phyloP scores from a whole-genome alignment of 2,329 filamentous ascomycete genomes.

The Penicillium carneum region DNA sequence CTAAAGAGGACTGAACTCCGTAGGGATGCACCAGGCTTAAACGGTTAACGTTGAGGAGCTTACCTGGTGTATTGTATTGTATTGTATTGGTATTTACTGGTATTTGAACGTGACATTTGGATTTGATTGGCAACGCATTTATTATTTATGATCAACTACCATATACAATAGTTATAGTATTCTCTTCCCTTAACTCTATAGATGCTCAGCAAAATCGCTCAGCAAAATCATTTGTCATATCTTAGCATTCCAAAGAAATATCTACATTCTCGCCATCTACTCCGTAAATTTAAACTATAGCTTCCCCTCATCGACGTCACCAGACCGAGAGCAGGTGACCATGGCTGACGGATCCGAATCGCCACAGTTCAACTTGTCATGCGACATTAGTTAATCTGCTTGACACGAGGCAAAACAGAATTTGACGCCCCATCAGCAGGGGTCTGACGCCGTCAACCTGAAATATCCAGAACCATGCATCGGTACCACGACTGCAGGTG shows the following conservation, averaged over 20 bases:
- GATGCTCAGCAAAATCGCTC: too few species aligned
- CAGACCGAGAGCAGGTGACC: conserved; percentile 17
- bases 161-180: too few species aligned
- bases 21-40: conserved; percentile 36
- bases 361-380: conserved; percentile 20
- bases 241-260: neutral
- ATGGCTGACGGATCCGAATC: conserved; percentile 13
- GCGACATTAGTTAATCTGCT: conserved; percentile 4
- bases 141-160: too few species aligned
- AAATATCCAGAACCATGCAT: conserved; percentile 5
- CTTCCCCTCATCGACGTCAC: conserved; percentile 19
- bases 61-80: neutral
- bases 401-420: neutral
- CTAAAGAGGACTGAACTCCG: conserved; percentile 17
- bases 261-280: neutral
- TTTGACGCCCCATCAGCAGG: conserved; percentile 12
- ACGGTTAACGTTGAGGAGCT: conserved; percentile 33
- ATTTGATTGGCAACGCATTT: neutral
- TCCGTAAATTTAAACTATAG: neutral
- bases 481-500: conserved; percentile 8
- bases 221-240: neutral
- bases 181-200: too few species aligned
- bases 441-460: conserved; percentile 8
- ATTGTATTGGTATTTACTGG: conserved; percentile 3
- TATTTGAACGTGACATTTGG: neutral